A percentile compares a stretch with the other conserved stretches of the same genome.
Evolutionary conservation across 2,329 filamentous ascomycete genomes (phyloP).

Genomic region (Pyrenochaeta sp.): DNA sequence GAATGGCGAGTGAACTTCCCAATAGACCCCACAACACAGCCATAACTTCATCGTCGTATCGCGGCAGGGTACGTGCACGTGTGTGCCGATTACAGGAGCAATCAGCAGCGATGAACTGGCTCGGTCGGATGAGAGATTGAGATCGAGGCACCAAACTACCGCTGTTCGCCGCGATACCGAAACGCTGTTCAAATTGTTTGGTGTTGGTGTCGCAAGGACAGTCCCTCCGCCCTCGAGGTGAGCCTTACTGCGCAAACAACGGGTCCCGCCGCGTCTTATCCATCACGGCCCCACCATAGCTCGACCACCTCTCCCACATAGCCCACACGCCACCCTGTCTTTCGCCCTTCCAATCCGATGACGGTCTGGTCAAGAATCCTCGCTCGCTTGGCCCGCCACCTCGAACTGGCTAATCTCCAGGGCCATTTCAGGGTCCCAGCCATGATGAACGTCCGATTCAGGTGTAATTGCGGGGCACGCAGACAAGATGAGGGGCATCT

Average conservation of each 20-base stretch:
- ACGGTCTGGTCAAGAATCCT: slow-evolving; percentile 2
- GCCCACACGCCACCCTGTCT: slow-evolving; percentile 13
- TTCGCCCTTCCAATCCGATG: slow-evolving; percentile 27
- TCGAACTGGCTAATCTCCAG: slow-evolving; percentile 13
- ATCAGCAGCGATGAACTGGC: too few relatives aligned
- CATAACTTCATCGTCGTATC: slow-evolving; percentile 25
- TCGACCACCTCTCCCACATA: slow-evolving; percentile 30
- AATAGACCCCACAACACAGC: slow-evolving; percentile 27
- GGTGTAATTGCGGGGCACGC: slow-evolving; percentile 31
- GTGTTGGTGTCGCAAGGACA: not conserved
- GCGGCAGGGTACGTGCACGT: too few relatives aligned
- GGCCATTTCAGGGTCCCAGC: slow-evolving; percentile 17
- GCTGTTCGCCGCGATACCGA: not conserved
- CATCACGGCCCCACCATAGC: slow-evolving; percentile 33
- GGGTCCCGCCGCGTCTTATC: slow-evolving; percentile 11
- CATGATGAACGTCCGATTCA: slow-evolving; percentile 17
- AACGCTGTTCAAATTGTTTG: not conserved
- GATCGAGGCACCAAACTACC: not conserved
- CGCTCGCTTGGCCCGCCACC: slow-evolving; percentile 17
- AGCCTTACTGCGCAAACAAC: not conserved
- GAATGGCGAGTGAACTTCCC: slow-evolving; percentile 24
- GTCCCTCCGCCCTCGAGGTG: not conserved
- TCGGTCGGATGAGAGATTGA: not conserved
- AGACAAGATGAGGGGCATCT: slow-evolving; percentile 31
- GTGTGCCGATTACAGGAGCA: too few relatives aligned